Percentiles rank a stretch among this genome's conserved stretches.
Conservation (phyloP, 768 basidiomycete species). For the Russula vinacea region DNA sequence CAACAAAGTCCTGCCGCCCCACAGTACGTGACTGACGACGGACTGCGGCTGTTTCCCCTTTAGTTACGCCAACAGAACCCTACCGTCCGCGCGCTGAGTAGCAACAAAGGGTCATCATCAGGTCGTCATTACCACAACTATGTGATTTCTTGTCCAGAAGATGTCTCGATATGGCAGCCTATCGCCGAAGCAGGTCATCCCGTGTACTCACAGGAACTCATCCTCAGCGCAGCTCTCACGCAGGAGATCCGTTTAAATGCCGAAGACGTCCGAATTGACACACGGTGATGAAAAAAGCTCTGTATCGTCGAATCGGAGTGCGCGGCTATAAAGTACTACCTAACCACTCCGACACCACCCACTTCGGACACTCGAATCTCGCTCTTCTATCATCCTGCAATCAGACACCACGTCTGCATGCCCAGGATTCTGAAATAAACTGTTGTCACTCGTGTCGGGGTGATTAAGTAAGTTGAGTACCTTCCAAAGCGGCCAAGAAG, state of each 20-base stretch:
- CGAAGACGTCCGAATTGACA: constrained; percentile 23
- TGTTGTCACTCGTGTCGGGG: too few relatives aligned
- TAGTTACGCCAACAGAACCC: constrained; percentile 50
- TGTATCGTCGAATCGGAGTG: background rate
- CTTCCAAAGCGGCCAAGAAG: too few relatives aligned
- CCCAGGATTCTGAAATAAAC: too few relatives aligned
- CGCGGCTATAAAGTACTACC: constrained; percentile 2
- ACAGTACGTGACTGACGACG: background rate
- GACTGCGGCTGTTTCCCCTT: background rate
- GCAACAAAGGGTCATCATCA: constrained; percentile 38
- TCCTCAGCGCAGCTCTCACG: constrained; percentile 59
- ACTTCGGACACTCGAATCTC: too few relatives aligned
- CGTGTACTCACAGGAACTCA: constrained; percentile 68
- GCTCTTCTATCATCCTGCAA: too few relatives aligned
- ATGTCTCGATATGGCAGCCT: constrained; percentile 63
- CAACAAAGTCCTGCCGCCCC: background rate
- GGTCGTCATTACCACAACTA: constrained; percentile 46
- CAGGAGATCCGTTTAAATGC: constrained; percentile 69
- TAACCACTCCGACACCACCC: too few relatives aligned
- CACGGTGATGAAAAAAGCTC: background rate
- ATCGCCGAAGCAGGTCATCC: constrained; percentile 48
- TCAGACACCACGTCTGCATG: too few relatives aligned
- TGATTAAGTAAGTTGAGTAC: too few relatives aligned
- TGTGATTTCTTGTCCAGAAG: constrained; percentile 65
- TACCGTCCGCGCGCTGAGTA: constrained; percentile 53